Conservation (phyloP, 2,329 filamentous ascomycete genomes). For the Ascochyta rabiei region DNA sequence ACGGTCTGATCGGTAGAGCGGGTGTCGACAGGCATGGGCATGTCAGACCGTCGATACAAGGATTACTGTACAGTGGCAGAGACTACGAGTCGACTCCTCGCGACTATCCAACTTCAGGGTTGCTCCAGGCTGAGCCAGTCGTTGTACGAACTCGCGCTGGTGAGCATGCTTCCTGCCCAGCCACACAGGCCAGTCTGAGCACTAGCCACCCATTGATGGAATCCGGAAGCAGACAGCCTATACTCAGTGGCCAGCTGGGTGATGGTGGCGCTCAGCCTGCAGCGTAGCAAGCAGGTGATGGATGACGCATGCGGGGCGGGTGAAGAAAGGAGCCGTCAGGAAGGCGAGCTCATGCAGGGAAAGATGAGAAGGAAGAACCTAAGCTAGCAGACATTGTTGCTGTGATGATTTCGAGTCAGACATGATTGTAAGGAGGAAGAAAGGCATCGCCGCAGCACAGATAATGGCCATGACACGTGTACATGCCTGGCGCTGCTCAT, state of each 20-base stretch:
- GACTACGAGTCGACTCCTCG: not conserved
- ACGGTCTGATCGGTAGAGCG: not conserved
- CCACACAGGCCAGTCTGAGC: not conserved
- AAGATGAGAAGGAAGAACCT: not conserved
- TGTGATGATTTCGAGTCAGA: constrained; percentile 9
- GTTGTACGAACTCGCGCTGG: not conserved
- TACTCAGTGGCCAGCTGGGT: not conserved
- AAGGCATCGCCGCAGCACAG: constrained; percentile 7
- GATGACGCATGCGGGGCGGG: constrained; percentile 9
- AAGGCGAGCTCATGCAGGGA: not conserved
- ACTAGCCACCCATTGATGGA: not conserved
- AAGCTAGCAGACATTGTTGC: not conserved
- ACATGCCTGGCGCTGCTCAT: constrained; percentile 2
- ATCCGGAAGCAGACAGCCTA: not conserved
- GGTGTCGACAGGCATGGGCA: constrained; percentile 1
- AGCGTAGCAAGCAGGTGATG: constrained; percentile 15
- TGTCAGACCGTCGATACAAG: constrained; percentile 2
- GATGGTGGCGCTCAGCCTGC: constrained; percentile 4
- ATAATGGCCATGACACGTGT: constrained; percentile 8
- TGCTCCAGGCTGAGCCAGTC: not conserved
- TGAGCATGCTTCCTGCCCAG: not conserved
- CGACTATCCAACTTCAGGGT: not conserved
- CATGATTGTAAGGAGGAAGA: constrained; percentile 3
- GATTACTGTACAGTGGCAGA: constrained; percentile 1
- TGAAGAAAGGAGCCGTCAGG: not conserved